Evolutionary conservation across 345 rosid genomes (phyloP), one percentile per base, ranked within the genome.

Genomic region (Mangifera indica): DNA sequence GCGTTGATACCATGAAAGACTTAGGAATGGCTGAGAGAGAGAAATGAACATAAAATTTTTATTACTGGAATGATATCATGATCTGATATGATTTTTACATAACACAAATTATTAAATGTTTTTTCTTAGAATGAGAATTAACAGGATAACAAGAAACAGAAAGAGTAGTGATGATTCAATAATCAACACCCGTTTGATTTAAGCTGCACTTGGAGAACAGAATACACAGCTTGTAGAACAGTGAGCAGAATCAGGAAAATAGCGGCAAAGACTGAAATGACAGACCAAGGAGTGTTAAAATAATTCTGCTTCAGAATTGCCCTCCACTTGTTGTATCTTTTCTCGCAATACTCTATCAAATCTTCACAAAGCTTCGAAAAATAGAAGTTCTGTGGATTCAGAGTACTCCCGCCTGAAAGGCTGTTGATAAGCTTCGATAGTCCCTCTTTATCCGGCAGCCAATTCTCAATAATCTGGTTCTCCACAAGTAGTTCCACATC

Each of bases 221-320:
- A 13, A 18, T 7, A 71, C 60, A 77, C 48, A 8, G 72, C 32
- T 46, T 77, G 75, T 48, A 76, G 37, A 17, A 65, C 8, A 18
- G 72, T 64, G 34, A 76, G 72, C 7, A 71, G 6, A 37, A 76
- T 71, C 14, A 70, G 60, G 37, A 66, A 46, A 7, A 21, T 24
- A 4, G 72, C 79, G 14, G 67, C 79, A 20, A 71, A 46, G 18
- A 76, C 64, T 7, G 79, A 76, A 49, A 70, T 64, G 46, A 18
- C 14, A 3, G 67, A 56, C 79, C 79, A 71, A 40, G 80, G 80
- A 59, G 21, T 77, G 25, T 52, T 34, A 56, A 77, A 77, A 34
- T 77, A 77, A 6, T 66, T 53, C 7, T 66, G 60, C 13, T 66
- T 71, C 63, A 77, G 52, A 7, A 10, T 58, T n/a, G 72, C 72